Evolutionary conservation across 331 rosid species (phyloP), one percentile per base, ranked within the genome.

Genomic region (Malus hybrid): DNA sequence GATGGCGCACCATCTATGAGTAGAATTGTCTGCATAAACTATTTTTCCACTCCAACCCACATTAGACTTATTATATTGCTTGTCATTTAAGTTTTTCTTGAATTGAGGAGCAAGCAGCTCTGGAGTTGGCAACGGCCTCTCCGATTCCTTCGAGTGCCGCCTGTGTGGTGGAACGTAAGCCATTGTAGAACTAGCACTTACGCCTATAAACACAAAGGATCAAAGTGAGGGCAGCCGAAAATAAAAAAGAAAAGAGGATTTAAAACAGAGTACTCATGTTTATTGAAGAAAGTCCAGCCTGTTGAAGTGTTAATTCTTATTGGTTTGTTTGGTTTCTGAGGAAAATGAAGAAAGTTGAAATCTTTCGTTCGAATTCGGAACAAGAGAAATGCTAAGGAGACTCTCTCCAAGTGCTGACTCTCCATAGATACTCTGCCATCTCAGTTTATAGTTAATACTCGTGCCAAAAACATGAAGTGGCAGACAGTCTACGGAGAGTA

Each of bases 131-230:
- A 36, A 44, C 0, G 62, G 66, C 53, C 72, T 36, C 12, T 56
- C 65, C 15, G 62, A 10, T 71, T 67, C 83, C 58, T 79, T 72
- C 18, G 81, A 68, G 46, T 56, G 86, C 29, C 85, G 87, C 76
- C 81, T 88, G 75, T 88, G 90, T 0, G 89, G 93, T 19, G 93
- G 89, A 7, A 88, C 26, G 82, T 88, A 88, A 28, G 90, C 84
- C 93, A 86, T 88, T 6, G 6, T 6, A 50, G 32, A 11, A 6
- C 19, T 16, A 30, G n/a, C 57, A 61, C 44, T 60, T 73, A 24
- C 0, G 4, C 42, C 44, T 39, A 71, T 12, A 9, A 26, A 60
- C 10, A 3, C 10, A 72, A 57, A 24, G 2, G 1, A 58, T 57
- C 76, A 10, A 15, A 19, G 24, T 58, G 5, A 68, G 71, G 63